Evolutionary conservation across 768 basidiomycete species (phyloP).

Genomic region (Naganishia vishniacii): DNA sequence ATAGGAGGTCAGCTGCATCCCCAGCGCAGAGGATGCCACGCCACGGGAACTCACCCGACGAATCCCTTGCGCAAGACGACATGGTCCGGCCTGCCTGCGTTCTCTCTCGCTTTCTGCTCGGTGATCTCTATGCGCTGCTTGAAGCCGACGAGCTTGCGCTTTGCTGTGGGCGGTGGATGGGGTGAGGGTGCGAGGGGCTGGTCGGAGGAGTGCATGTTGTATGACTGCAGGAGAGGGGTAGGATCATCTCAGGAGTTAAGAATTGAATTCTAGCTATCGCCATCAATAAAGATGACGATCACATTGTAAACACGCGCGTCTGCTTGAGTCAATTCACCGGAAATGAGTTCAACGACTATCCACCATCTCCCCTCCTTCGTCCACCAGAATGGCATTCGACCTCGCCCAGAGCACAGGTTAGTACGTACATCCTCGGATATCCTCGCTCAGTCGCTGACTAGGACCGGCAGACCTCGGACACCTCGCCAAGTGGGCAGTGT

Average conservation of each 20-base stretch:
- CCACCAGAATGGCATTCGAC: slow-evolving; percentile 1
- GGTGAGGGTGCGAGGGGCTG: neutral
- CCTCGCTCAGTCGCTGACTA: neutral
- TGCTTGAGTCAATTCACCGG: neutral
- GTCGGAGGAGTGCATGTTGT: neutral
- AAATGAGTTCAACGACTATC: too few relatives aligned
- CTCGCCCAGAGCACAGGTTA: slow-evolving; percentile 13
- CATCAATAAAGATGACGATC: neutral
- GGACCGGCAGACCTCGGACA: slow-evolving; percentile 57
- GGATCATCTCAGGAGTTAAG: too few relatives aligned
- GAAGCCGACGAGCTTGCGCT: slow-evolving; percentile 10
- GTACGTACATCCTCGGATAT: slow-evolving; percentile 23
- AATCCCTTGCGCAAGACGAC: slow-evolving; percentile 10
- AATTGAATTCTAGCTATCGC: too few relatives aligned
- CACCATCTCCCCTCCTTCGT: too few relatives aligned
- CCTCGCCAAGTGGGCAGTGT: slow-evolving; percentile 91
- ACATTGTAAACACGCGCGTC: neutral
- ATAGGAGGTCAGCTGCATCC: too few relatives aligned
- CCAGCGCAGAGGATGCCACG: neutral
- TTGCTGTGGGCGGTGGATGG: neutral
- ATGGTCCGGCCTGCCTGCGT: slow-evolving; percentile 1
- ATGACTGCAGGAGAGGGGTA: neutral
- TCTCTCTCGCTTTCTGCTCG: slow-evolving; percentile 12
- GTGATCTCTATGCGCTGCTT: slow-evolving; percentile 18
- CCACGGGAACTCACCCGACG: neutral